Percentiles rank a stretch among this genome's conserved stretches.
Conservation (phyloP, 768 basidiomycete species). For the Leccinum rimulosum region DNA sequence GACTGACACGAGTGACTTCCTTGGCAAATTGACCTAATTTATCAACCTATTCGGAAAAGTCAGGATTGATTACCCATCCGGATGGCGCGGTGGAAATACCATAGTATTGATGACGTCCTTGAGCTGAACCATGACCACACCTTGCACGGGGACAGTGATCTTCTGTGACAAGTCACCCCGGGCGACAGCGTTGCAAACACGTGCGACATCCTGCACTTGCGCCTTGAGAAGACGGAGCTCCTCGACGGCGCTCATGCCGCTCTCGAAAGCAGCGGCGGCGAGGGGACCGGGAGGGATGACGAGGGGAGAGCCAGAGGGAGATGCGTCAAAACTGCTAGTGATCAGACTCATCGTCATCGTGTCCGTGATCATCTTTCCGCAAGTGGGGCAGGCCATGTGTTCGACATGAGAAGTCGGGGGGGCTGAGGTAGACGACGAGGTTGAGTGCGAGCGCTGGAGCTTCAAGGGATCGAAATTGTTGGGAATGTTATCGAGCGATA, state of each 20-base stretch:
- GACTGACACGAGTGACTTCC: constrained; percentile 83
- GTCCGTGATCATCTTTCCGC: constrained; percentile 51
- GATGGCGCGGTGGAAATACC: constrained; percentile 32
- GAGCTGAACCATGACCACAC: constrained; percentile 76
- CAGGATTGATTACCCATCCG: constrained; percentile 8
- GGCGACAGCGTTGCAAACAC: constrained; percentile 80
- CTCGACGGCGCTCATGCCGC: constrained; percentile 67
- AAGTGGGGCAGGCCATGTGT: constrained; percentile 51
- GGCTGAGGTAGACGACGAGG: constrained; percentile 38
- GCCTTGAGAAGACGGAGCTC: constrained; percentile 79
- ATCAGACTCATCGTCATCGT: constrained; percentile 36
- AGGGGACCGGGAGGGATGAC: constrained; percentile 57
- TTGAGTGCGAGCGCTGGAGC: constrained; percentile 31
- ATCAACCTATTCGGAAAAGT: constrained; percentile 45
- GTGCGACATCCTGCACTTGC: constrained; percentile 79
- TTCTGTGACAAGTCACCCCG: constrained; percentile 74
- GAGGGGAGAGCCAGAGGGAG: constrained; percentile 36
- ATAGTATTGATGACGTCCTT: constrained; percentile 77
- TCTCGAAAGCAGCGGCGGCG: constrained; percentile 53
- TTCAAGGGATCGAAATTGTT: constrained; percentile 37
- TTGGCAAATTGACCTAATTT: constrained; percentile 84
- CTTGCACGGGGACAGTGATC: constrained; percentile 76
- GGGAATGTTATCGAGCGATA: constrained; percentile 52
- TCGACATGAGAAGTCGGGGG: constrained; percentile 42
- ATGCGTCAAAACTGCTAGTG: constrained; percentile 23